These are phyloP conservation scores for Acer saccharum DNA, from an alignment of 345 rosid genomes.

Conservation along the genomic window DNA sequence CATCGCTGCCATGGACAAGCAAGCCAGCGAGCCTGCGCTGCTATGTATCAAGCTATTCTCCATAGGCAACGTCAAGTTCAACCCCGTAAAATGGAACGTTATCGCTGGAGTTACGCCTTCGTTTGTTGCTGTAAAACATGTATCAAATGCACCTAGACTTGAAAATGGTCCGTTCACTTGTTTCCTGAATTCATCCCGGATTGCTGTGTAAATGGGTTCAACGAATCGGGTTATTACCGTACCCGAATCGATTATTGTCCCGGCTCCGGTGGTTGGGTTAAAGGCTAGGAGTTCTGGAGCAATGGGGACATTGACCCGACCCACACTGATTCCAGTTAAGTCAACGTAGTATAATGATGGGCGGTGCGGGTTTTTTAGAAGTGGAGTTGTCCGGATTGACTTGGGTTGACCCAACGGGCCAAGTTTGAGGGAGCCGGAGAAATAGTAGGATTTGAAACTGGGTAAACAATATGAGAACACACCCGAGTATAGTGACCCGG, in stretches of 20 bases:
- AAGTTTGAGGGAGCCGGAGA: slow-evolving; percentile 81
- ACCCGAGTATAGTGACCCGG: slow-evolving; percentile 64
- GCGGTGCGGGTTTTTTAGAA: slow-evolving; percentile 67
- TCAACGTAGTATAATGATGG: slow-evolving; percentile 87
- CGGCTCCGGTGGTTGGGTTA: slow-evolving; percentile 69
- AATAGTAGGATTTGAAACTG: slow-evolving; percentile 76
- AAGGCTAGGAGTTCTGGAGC: slow-evolving; percentile 44
- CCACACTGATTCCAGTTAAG: slow-evolving; percentile 79
- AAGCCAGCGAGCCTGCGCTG: slow-evolving; percentile 70
- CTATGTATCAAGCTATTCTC: slow-evolving; percentile 88
- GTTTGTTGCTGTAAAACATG: slow-evolving; percentile 60
- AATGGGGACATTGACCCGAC: slow-evolving; percentile 50
- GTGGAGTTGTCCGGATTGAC: slow-evolving; percentile 61
- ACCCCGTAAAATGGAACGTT: slow-evolving; percentile 57
- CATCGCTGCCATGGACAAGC: slow-evolving; percentile 78
- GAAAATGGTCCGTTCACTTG: slow-evolving; percentile 74
- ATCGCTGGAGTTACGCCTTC: slow-evolving; percentile 51
- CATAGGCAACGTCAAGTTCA: slow-evolving; percentile 64
- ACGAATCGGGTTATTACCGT: slow-evolving; percentile 83
- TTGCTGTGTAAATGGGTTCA: slow-evolving; percentile 57
- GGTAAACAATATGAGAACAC: slow-evolving; percentile 87
- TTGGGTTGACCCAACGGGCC: slow-evolving; percentile 76
- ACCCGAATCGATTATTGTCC: slow-evolving; percentile 86
- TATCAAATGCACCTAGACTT: slow-evolving; percentile 77
- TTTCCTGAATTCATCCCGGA: slow-evolving; percentile 74